Base-by-base conservation (phyloP, 2,329 filamentous ascomycete genomes). In the Hortaea werneckii region DNA sequence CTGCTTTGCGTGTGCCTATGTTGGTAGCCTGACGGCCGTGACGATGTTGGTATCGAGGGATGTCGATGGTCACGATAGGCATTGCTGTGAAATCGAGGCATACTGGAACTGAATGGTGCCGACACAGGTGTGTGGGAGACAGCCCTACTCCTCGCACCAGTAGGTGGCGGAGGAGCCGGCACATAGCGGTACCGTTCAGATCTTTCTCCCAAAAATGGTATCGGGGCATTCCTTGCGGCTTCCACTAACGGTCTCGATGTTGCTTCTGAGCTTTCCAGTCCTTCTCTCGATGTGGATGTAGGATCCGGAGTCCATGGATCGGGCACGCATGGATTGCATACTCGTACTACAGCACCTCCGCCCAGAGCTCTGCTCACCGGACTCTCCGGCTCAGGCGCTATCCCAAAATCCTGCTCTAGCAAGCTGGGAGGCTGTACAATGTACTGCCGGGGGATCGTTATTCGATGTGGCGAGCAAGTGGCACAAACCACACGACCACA, bases 401-500 rank as follows among this genome's bases (percentile, higher is more conserved):
- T 70, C 57, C 58, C 44, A 37, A 34, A 27, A 26, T 50, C 50
- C n/a, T 47, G 44, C 12, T 55, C 53, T 39, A 47, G 49, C 5
- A 41, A 41, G 29, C 50, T 53, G 1, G 85, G 83, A 3, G 86
- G 85, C 41, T 83, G 83, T 27, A 95, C 88, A 53, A 96, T 95
- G 63, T 87, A 96, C 61, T 92, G 86, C 53, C 89, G 79, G 1
- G 90, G 90, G 52, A 96, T 95, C 3, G 86, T 94, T 61, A 96
- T 96, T 50, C 88, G 80, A 65, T 96, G 90, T 3, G 90, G 90
- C 2, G 90, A 95, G 68, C 90, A 96, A 13, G 80, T 75, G 47
- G 82, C 81, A 66, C 90, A 96, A 26, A 96, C 90, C 6, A 96
- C 89, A 50, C 88, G 76, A 40, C 90, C 90, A 62, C 90, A 96